These are phyloP conservation scores for Neopestalotiopsis rosae DNA, from an alignment of 2,329 filamentous ascomycete genomes.

Conservation along the genomic window DNA sequence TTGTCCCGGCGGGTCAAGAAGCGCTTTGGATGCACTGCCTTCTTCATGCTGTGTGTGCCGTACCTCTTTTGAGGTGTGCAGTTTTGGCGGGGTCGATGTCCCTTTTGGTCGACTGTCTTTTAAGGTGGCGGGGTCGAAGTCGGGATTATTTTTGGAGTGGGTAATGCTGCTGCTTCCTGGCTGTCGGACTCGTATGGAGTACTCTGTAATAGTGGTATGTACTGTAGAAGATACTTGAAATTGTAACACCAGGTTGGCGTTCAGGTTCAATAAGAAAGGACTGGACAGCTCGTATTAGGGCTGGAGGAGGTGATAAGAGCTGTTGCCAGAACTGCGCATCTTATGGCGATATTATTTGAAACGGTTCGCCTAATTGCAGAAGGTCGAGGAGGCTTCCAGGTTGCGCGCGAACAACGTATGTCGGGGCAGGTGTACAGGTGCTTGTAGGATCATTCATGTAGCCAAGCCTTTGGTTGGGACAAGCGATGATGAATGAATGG, in stretches of 20 bases:
- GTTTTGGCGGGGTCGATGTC: slow-evolving; percentile 20
- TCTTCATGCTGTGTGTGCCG: slow-evolving; percentile 51
- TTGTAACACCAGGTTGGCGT: not conserved
- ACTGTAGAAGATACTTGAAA: not conserved
- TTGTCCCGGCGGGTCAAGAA: slow-evolving; percentile 76
- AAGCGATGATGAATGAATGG: not conserved
- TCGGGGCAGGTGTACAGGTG: not conserved
- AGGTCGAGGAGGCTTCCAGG: slow-evolving; percentile 1
- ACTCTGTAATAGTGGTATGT: not conserved
- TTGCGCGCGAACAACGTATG: not conserved
- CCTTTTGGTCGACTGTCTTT: not conserved
- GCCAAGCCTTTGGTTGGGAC: not conserved
- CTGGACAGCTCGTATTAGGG: slow-evolving; percentile 14
- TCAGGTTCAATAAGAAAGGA: not conserved
- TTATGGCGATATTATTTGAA: not conserved
- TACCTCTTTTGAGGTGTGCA: slow-evolving; percentile 18
- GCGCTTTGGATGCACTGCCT: slow-evolving; percentile 55
- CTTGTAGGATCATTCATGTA: not conserved
- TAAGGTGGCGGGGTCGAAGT: slow-evolving; percentile 8
- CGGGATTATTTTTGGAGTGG: not conserved
- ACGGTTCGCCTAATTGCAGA: not conserved
- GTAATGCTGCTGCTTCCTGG: not conserved
- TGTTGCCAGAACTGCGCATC: slow-evolving; percentile 12
- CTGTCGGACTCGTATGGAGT: not conserved
- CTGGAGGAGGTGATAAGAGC: slow-evolving; percentile 2